Percentiles rank a stretch among this genome's conserved stretches.
Conservation (phyloP, 345 rosid genomes). For the Syzygium grande region DNA sequence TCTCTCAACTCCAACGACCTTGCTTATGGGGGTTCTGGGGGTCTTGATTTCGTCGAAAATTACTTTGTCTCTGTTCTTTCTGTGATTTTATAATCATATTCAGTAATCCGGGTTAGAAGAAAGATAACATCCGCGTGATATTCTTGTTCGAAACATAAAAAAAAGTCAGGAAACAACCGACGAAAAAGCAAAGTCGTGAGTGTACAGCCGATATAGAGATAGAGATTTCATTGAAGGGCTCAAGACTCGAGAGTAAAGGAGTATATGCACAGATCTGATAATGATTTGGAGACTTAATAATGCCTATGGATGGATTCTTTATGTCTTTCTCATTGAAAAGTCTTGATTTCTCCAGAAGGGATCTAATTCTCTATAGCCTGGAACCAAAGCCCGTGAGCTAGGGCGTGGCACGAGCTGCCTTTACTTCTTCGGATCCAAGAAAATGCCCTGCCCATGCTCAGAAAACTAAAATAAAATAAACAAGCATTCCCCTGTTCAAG, state of each 20-base stretch:
- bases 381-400: not conserved
- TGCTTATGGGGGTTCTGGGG: not conserved
- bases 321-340: not conserved
- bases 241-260: not conserved
- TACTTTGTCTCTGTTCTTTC: not conserved
- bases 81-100: not conserved
- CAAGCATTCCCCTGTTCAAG: not conserved
- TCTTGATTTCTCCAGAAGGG: not conserved
- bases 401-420: not conserved
- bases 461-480: not conserved
- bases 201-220: not conserved
- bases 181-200: not conserved
- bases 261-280: not conserved
- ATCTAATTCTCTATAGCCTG: not conserved
- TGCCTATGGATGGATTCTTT: not conserved
- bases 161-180: not conserved
- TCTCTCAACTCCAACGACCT: not conserved
- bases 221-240: not conserved
- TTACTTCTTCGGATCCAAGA: constrained; percentile 6
- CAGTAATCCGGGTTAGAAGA: not conserved
- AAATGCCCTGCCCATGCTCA: not conserved
- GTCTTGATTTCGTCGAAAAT: not conserved
- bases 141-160: not conserved
- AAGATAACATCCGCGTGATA: not conserved
- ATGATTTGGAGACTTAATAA: not conserved